Base-by-base conservation (phyloP, 169 alveolate species). In the Toxoplasma gondii region DNA sequence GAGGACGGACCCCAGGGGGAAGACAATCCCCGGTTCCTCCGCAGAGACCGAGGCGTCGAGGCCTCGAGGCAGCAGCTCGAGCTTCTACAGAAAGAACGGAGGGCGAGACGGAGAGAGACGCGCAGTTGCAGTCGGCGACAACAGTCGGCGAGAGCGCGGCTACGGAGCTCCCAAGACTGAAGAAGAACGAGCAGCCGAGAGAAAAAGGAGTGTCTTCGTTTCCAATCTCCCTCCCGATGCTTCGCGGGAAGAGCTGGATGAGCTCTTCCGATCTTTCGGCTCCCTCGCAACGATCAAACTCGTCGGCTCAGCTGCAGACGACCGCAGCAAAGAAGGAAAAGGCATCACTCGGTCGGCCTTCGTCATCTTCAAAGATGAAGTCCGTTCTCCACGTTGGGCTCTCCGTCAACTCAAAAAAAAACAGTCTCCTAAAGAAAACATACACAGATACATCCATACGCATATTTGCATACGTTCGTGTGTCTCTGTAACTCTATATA, bases 101-200 rank as follows among this genome's bases (percentile, higher is more conserved):
- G 22, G 74, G 74, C 4, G 22, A 64, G 74, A 31, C 74, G 67
- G 74, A 16, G 74, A 49, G 58, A 12, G 12, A 27, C 74, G 24
- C 74, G 74, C 9, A 16, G 34, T 16, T 45, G 39, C 44, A 2
- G 16, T 45, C 39, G 12, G 49, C 45, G 39, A 29, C 39, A 16
- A 17, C 83, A 9, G 39, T 22, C 83, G 45, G 45, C 39, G 45
- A 78, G 19, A 41, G 22, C 86, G 10, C 5, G 22, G 22, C 86
- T 78, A 78, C n/a, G 49, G n/a, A 10, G 86, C 86, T 31, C 86
- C 86, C 2, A 78, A 78, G 86, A 78, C 86, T 16, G 86, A 78
- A 16, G 86, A 78, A 78, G 86, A 78, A 16, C 86, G 86, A 1
- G 45, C 45, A 16, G 86, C 22, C 22, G 86, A 78, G 86, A 7